These are phyloP conservation scores for Pseudonitzschia multistriata DNA, from an alignment of 108 stramenopile species.

Conservation along the genomic window DNA sequence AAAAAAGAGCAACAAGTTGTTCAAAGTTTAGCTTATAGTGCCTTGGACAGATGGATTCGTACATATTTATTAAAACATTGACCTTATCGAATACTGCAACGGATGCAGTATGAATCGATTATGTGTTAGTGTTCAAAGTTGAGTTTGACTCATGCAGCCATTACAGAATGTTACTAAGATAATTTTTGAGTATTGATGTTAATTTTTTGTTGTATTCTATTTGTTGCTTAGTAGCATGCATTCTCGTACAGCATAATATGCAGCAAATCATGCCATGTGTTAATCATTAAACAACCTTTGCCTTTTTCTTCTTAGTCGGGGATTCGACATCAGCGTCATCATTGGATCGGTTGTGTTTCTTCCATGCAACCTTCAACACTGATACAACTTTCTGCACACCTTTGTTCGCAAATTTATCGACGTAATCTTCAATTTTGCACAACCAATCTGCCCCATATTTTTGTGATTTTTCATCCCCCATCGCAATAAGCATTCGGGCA, in stretches of 20 bases:
- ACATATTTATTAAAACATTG: constrained; percentile 26
- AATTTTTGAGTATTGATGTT: too few relatives aligned
- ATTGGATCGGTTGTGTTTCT: constrained; percentile 25
- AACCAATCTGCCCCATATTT: constrained; percentile 77
- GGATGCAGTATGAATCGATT: neutral
- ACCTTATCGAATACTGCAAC: constrained; percentile 5
- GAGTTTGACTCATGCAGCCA: neutral
- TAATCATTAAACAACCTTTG: neutral
- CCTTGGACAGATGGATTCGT: constrained; percentile 24
- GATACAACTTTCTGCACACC: constrained; percentile 70
- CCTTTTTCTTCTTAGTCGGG: neutral
- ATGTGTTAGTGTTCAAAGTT: neutral
- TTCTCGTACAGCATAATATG: too few relatives aligned
- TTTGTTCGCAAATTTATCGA: constrained; percentile 55
- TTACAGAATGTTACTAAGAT: too few relatives aligned
- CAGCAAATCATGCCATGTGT: neutral
- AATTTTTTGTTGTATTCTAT: too few relatives aligned
- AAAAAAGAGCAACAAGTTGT: constrained; percentile 4
- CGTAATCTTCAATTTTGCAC: constrained; percentile 54
- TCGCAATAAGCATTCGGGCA: constrained; percentile 65
- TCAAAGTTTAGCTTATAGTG: constrained; percentile 15
- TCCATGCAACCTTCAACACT: constrained; percentile 53
- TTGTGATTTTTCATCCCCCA: constrained; percentile 75
- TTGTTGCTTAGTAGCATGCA: too few relatives aligned
- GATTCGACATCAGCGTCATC: neutral